Base-by-base conservation (phyloP, 2,329 filamentous ascomycete species). In the Rhinocladiella similis region DNA sequence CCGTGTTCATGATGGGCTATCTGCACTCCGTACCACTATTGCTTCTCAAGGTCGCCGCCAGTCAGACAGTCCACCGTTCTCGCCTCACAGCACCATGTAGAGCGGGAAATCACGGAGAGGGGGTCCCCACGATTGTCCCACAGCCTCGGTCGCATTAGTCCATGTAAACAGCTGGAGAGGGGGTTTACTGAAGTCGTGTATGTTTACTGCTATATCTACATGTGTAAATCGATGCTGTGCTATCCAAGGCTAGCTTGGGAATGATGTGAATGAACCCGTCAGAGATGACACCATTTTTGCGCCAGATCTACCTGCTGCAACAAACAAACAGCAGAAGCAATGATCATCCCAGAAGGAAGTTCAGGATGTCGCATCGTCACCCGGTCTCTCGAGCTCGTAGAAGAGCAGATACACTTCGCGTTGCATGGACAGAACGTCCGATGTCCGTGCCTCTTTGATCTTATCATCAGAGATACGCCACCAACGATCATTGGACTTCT, bases 381-480 rank as follows among this genome's bases (percentile, higher is more conserved):
- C 64, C 10, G 68, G 66, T 64, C 78, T 79, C 62, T 93, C 89
- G 66, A 96, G 76, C 77, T 97, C 93, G 73, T 99, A 99, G 72
- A 99, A 99, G 50, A 99, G 74, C 69, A 99, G 77, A 72, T 99
- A 99, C 0, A 97, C 93, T 73, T 99, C 94, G 67, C 87, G 88
- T 74, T 97, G 91, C 91, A 97, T 96, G 6, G 86, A 85, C 56
- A 99, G 73, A 5, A 99, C 91, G 65, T 99, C 94, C 53, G 82
- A 84, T 5, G 92, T 97, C 77, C 92, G 96, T 64, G 91, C 88
- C 73, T 97, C 93, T 69, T 93, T 94, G 67, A 97, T 85, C 73
- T 95, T 96, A 64, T 99, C 94, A 70, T 99, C 94, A 63, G 92
- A 97, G 63, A 99, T 96, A 35, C 94, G 85, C 94, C 94, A 99